These are phyloP conservation scores for Saccharomyces pastorianus DNA, from an alignment of 1,139 yeast species.

Conservation along the genomic window DNA sequence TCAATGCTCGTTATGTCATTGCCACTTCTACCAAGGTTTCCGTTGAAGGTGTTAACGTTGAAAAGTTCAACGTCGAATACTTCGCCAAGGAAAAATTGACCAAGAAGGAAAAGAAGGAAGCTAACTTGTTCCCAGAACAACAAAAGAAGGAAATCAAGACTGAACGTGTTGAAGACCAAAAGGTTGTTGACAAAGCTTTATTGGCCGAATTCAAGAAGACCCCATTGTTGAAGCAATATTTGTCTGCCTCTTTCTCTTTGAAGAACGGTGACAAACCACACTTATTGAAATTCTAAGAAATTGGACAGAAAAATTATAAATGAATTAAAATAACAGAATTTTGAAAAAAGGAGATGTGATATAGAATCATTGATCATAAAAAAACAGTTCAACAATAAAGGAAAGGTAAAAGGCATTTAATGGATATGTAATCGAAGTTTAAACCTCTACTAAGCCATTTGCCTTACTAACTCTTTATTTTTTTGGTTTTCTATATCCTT, in stretches of 20 bases:
- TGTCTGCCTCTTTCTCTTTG: slow-evolving; percentile 92
- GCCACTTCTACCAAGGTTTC: slow-evolving; percentile 93
- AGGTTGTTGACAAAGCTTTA: slow-evolving; percentile 89
- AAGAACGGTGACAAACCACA: slow-evolving; percentile 99
- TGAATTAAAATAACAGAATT: background rate
- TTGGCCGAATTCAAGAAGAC: slow-evolving; percentile 93
- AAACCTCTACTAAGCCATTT: background rate
- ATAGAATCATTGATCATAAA: background rate
- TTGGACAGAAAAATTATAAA: background rate
- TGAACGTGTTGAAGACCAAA: slow-evolving; percentile 97
- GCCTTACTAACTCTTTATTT: background rate
- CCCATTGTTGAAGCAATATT: slow-evolving; percentile 95
- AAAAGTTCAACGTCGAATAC: slow-evolving; percentile 92
- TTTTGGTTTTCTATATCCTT: background rate
- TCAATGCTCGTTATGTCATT: slow-evolving; percentile 96
- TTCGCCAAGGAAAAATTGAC: slow-evolving; percentile 91
- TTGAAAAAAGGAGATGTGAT: background rate
- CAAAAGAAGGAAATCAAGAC: slow-evolving; percentile 76
- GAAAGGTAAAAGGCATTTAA: background rate
- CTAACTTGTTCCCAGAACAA: slow-evolving; percentile 87
- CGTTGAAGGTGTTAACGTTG: slow-evolving; percentile 72
- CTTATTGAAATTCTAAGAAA: slow-evolving; percentile 82
- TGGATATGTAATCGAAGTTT: background rate
- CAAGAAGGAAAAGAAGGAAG: slow-evolving; percentile 76
- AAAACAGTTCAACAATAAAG: background rate